A percentile compares a stretch with the other conserved stretches of the same genome.
Evolutionary conservation across 371 early-diverging fungal species (phyloP).

Genomic region (Lichtheimia corymbifera): DNA sequence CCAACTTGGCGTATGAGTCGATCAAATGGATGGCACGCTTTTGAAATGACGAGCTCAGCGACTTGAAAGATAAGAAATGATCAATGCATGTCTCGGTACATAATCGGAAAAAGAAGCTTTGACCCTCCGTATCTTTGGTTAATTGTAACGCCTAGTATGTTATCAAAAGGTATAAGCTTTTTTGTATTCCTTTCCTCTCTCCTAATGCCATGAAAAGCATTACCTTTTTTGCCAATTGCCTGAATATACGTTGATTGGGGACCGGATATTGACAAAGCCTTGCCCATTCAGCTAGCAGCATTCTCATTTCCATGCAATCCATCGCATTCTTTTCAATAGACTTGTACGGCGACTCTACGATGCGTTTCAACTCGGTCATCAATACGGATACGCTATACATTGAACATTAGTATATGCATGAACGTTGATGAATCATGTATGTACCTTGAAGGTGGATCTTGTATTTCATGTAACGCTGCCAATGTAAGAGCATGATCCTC

Average conservation of each 20-base stretch:
- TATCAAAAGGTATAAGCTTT: background rate
- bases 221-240: conserved; percentile 64
- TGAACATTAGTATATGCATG: background rate
- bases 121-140: conserved; percentile 23
- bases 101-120: conserved; percentile 41
- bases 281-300: conserved; percentile 85
- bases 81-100: conserved; percentile 35
- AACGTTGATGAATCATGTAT: background rate
- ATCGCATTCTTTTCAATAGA: conserved; percentile 13
- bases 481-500: conserved; percentile 77
- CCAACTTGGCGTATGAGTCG: conserved; percentile 81
- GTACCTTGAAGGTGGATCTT: conserved; percentile 57
- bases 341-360: conserved; percentile 15
- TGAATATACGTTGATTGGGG: conserved; percentile 67
- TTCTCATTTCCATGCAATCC: conserved; percentile 26
- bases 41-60: conserved; percentile 19
- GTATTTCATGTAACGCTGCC: conserved; percentile 60
- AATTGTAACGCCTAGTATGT: conserved; percentile 18
- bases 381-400: conserved; percentile 24
- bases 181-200: background rate
- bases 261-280: conserved; percentile 78
- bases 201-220: conserved; percentile 4
- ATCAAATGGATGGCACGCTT: conserved; percentile 46
- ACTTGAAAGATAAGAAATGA: conserved; percentile 24
- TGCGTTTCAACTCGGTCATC: conserved; percentile 29